Base-by-base conservation (phyloP, 2,329 filamentous ascomycete genomes). In the Lecanicillium sp. region DNA sequence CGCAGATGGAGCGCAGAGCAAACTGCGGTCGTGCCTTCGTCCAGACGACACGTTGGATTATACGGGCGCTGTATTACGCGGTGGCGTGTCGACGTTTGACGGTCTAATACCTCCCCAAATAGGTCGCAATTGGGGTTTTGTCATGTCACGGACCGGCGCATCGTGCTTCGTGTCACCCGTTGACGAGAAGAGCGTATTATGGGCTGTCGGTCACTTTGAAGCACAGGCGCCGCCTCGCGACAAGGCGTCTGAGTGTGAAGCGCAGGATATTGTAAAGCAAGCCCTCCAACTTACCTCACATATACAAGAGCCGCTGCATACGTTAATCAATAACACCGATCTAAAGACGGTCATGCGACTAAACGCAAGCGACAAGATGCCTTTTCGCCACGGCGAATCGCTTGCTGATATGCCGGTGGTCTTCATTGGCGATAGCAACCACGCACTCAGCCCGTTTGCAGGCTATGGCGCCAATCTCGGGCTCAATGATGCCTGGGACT, bases 351-450 rank as follows among this genome's bases (percentile, higher is more conserved):
- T 65, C 10, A 52, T 62, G 40, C 47, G 57, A 13, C 55, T 68
- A 36, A 66, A 65, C 29, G 62, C 62, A 1, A 56, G 54, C 41
- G 68, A 72, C 45, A 72, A 71, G 46, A 39, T 48, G 30, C 61
- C 68, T 0, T 70, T 72, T 41, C 7, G 43, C 1, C 66, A 72
- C 32, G n/a, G n/a, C n/a, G 45, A 52, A 7, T 41, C 45, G 6
- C 33, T 53, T 4, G 17, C 39, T 2, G 33, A 49, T 4, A 14
- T 49, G 9, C 49, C 52, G 1, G 55, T 67, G 7, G 48, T 72
- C 9, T 72, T 68, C 36, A 64, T 73, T 17, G 70, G 70, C 10
- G 68, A 73, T 45, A 58, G 59, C 39, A 72, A 73, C 44, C 69
- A 73, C 46, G 68, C 68, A 1, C 56, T 71, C 5, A 69, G 59